Percentiles rank a stretch among this genome's conserved stretches.
Conservation (phyloP, 164 flowering plant genomes). For the Amborella trichopoda region DNA sequence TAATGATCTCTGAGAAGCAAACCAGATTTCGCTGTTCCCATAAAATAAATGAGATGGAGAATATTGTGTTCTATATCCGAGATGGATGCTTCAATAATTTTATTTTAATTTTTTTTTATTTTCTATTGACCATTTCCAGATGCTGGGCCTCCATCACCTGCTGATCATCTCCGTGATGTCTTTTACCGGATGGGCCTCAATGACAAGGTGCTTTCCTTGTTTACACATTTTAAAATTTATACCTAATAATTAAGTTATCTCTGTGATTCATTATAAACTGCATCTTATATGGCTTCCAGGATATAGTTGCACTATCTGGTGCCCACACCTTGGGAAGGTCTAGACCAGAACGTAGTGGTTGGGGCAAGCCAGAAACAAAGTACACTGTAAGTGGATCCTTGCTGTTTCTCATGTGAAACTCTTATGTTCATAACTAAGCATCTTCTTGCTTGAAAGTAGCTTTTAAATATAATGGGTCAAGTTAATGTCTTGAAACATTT, state of each 20-base stretch:
- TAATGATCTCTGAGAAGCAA: too few species aligned
- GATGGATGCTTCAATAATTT: too few species aligned
- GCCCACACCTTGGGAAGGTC: conserved; percentile 97
- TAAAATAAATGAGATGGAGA: too few species aligned
- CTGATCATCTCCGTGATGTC: conserved; percentile 77
- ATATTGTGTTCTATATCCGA: too few species aligned
- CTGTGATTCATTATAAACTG: not conserved
- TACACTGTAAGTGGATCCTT: conserved; percentile 56
- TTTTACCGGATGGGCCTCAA: conserved; percentile 93
- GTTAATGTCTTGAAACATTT: too few species aligned
- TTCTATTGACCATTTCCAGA: too few species aligned
- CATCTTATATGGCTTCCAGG: conserved; percentile 28
- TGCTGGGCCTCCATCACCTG: conserved; percentile 97
- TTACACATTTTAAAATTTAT: too few species aligned
- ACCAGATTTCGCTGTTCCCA: too few species aligned
- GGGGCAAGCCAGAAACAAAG: conserved; percentile 97
- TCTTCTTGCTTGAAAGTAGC: too few species aligned
- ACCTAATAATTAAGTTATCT: not conserved
- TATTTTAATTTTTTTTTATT: too few species aligned
- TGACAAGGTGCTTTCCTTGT: conserved; percentile 61
- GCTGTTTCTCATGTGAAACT: not conserved
- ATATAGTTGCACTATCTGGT: conserved; percentile 96
- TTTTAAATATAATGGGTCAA: too few species aligned
- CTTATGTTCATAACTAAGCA: too few species aligned
- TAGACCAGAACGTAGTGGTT: conserved; percentile 97